These are phyloP conservation scores for Salvia rosmarinus DNA, from an alignment of 257 asterid species.

Conservation along the genomic window DNA sequence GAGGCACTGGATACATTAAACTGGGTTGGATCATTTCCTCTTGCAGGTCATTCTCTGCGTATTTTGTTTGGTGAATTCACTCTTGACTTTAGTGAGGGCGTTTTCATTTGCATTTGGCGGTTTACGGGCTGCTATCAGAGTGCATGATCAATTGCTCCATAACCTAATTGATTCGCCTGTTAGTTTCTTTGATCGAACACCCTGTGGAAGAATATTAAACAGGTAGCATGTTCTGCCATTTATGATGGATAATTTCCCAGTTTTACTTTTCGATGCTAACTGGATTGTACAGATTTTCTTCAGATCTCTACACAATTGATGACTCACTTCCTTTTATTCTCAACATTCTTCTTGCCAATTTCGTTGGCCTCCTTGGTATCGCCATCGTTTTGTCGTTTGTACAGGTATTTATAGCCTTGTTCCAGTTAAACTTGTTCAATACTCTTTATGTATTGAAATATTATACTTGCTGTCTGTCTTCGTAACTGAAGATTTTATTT, in stretches of 20 bases:
- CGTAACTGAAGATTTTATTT: constrained; percentile 9
- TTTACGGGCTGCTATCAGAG: constrained; percentile 75
- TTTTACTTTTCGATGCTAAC: constrained; percentile 41
- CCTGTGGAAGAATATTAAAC: constrained; percentile 91
- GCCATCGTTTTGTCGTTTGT: constrained; percentile 73
- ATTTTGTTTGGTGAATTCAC: constrained; percentile 76
- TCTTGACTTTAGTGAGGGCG: constrained; percentile 81
- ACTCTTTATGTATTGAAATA: constrained; percentile 5
- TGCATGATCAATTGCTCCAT: constrained; percentile 63
- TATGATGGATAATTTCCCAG: constrained; percentile 12
- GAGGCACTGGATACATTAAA: not conserved
- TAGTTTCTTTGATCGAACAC: constrained; percentile 88
- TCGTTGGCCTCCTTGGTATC: constrained; percentile 87
- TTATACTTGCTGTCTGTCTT: not conserved
- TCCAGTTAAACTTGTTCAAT: not conserved
- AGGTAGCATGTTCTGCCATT: constrained; percentile 54
- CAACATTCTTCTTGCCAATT: constrained; percentile 93
- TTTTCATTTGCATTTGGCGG: constrained; percentile 96
- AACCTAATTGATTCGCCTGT: constrained; percentile 72
- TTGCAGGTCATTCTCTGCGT: constrained; percentile 69
- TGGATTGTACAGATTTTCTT: constrained; percentile 67
- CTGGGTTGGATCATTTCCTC: constrained; percentile 26
- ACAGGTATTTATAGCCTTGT: constrained; percentile 55
- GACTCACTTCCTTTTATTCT: constrained; percentile 97
- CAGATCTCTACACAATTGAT: constrained; percentile 94